Base-by-base conservation (phyloP, 2,329 filamentous ascomycete species). In the Fusarium incarnatum region DNA sequence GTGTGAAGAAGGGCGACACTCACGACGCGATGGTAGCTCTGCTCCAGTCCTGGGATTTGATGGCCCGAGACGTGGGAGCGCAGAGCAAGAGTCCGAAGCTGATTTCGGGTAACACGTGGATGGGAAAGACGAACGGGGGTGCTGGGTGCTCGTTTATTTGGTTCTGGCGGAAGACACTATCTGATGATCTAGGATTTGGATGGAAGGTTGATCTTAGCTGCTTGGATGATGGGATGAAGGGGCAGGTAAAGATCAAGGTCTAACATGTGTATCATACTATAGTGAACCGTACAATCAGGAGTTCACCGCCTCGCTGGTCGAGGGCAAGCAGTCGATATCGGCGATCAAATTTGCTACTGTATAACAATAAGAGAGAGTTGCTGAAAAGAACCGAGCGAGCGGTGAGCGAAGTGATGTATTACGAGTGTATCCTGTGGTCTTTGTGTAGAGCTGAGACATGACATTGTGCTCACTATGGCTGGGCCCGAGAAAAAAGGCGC, bases 91-190 rank as follows among this genome's bases (percentile, higher is more conserved):
- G 73, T 54, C 77, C 79, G 2, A 70, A 76, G 15, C 68, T 82
- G 49, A 76, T 73, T 49, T 79, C 79, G 15, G 81, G 81, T 2
- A 77, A 80, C 62, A 82, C 81, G 15, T 80, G 79, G 13, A 76
- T 82, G 66, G 80, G 82, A 50, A 79, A 81, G 52, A 56, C 58
- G 54, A 62, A 45, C 37, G 58, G 47, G 54, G 42, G 27, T 32
- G 52, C 45, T 41, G 52, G 52, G 23, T 54, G 58, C 32, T 52
- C 48, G 45, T 68, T 53, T 60, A 49, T 66, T 44, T 62, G 60
- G 53, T 67, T 68, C 42, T 60, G 57, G 52, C 49, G 37, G 4
- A 45, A 61, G 12, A 23, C 53, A 45, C 25, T 55, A 67, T 67
- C 60, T 71, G 59, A 64, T 54, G 47, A 52, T 63, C n/a, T 42